These are phyloP conservation scores for Helminthosporium solani DNA, from an alignment of 2,329 filamentous ascomycete genomes.

Conservation along the genomic window DNA sequence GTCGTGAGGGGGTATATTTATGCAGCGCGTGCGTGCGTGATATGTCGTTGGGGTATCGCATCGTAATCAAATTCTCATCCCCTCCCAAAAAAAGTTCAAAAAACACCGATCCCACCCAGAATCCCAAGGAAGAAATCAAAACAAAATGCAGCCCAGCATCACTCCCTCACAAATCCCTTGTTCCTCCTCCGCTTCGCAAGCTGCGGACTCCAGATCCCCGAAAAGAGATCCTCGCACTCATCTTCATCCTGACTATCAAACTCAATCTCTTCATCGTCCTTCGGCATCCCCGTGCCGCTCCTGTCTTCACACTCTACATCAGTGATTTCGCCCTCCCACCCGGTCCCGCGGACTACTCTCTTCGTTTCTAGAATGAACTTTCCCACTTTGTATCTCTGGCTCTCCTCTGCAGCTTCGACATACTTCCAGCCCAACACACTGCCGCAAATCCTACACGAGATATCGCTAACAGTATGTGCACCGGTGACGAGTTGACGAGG, in stretches of 20 bases:
- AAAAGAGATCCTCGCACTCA: slow-evolving; percentile 65
- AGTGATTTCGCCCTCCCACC: slow-evolving; percentile 52
- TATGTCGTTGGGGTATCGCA: not conserved
- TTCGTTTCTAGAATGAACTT: slow-evolving; percentile 66
- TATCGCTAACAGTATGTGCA: slow-evolving; percentile 62
- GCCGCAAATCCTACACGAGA: slow-evolving; percentile 58
- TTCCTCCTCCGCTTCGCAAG: slow-evolving; percentile 47
- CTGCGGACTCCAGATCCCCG: slow-evolving; percentile 60
- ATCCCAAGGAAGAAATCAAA: not conserved
- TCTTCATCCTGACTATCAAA: slow-evolving; percentile 68
- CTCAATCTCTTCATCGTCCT: slow-evolving; percentile 46
- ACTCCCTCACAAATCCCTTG: not conserved
- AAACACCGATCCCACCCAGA: not conserved
- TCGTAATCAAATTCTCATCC: not conserved
- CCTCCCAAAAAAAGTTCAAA: too few species aligned
- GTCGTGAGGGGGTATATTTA: slow-evolving; percentile 2
- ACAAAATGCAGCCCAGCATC: not conserved
- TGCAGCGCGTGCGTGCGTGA: not conserved
- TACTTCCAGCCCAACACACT: slow-evolving; percentile 65
- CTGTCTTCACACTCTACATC: slow-evolving; percentile 17
- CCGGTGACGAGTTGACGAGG: slow-evolving; percentile 63
- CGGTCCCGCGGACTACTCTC: slow-evolving; percentile 51
- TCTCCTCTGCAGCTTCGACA: slow-evolving; percentile 61
- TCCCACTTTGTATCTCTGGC: slow-evolving; percentile 65
- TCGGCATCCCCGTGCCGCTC: slow-evolving; percentile 9